Percentiles rank a stretch among this genome's conserved stretches.
phyloP scores from a whole-genome alignment of 2,329 filamentous ascomycete genomes.

The Domatiomyces catenatus region DNA sequence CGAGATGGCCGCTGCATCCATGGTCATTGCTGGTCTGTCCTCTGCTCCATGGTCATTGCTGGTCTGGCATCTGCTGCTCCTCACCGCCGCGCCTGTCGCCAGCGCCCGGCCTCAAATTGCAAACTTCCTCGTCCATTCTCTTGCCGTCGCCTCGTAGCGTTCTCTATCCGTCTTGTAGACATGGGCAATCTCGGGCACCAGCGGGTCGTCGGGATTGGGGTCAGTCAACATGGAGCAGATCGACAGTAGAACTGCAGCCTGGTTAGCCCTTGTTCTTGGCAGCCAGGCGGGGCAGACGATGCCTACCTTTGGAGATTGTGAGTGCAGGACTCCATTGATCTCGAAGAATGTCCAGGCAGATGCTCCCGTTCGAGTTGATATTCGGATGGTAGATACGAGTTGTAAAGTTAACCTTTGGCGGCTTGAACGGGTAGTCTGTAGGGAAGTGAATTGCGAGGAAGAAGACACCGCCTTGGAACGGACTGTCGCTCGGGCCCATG shows the following conservation, averaged over 20 bases:
- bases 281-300: neutral
- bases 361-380: slow-evolving; percentile 99
- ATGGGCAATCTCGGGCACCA: slow-evolving; percentile 97
- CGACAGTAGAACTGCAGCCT: slow-evolving; percentile 63
- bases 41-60: neutral
- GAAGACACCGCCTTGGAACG: slow-evolving; percentile 96
- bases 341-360: slow-evolving; percentile 94
- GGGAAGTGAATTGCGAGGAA: slow-evolving; percentile 98
- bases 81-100: neutral
- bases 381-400: slow-evolving; percentile 99
- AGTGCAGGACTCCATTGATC: slow-evolving; percentile 98
- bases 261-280: slow-evolving; percentile 4
- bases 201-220: slow-evolving; percentile 95
- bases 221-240: slow-evolving; percentile 99
- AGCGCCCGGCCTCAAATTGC: slow-evolving; percentile 51
- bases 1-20: neutral
- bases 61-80: neutral
- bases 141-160: slow-evolving; percentile 87
- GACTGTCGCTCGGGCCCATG: slow-evolving; percentile 95
- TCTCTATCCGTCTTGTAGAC: slow-evolving; percentile 98
- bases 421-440: slow-evolving; percentile 99
- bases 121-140: slow-evolving; percentile 99
- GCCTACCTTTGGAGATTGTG: slow-evolving; percentile 91
- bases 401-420: slow-evolving; percentile 99
- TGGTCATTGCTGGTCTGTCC: neutral